Conservation (phyloP, 306 rosid genomes). For the Coriaria nepalensis region DNA sequence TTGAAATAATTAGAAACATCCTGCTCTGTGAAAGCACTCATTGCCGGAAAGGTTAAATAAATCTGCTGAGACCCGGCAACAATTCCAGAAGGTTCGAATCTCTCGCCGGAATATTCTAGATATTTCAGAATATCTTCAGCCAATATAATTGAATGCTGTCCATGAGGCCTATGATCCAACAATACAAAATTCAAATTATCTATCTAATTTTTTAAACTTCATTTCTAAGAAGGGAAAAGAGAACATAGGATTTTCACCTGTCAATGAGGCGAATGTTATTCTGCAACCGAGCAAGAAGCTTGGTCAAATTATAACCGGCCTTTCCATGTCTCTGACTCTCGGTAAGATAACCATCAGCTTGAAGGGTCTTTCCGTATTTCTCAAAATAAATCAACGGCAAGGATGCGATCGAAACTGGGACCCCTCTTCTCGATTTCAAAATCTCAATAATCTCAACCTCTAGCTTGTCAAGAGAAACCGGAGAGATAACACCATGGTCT, state of each 20-base stretch:
- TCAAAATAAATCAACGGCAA: slow-evolving; percentile 32
- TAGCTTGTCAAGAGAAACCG: slow-evolving; percentile 25
- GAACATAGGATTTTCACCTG: slow-evolving; percentile 13
- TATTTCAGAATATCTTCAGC: slow-evolving; percentile 28
- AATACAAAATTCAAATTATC: neutral
- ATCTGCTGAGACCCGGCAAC: slow-evolving; percentile 30
- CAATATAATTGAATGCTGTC: slow-evolving; percentile 32
- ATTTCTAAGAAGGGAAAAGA: neutral
- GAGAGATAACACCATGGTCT: slow-evolving; percentile 6
- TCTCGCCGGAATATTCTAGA: slow-evolving; percentile 22
- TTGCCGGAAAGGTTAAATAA: slow-evolving; percentile 41
- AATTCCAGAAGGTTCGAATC: slow-evolving; percentile 21
- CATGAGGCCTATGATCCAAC: slow-evolving; percentile 29
- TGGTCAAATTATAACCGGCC: slow-evolving; percentile 32
- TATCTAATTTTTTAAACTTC: neutral
- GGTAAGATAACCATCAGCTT: slow-evolving; percentile 37
- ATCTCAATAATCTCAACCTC: slow-evolving; percentile 30
- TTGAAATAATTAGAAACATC: slow-evolving; percentile 34
- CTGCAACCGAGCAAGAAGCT: slow-evolving; percentile 34
- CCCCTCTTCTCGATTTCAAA: slow-evolving; percentile 29
- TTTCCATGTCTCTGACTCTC: slow-evolving; percentile 39
- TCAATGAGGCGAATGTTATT: slow-evolving; percentile 31
- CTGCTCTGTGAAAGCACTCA: slow-evolving; percentile 30
- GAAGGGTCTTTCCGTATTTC: slow-evolving; percentile 28
- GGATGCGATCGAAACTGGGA: slow-evolving; percentile 32